Percentiles rank a stretch among this genome's conserved stretches.
These are phyloP conservation scores for Osmanthus fragrans DNA, from an alignment of 257 asterid genomes.

Conservation along the genomic window DNA sequence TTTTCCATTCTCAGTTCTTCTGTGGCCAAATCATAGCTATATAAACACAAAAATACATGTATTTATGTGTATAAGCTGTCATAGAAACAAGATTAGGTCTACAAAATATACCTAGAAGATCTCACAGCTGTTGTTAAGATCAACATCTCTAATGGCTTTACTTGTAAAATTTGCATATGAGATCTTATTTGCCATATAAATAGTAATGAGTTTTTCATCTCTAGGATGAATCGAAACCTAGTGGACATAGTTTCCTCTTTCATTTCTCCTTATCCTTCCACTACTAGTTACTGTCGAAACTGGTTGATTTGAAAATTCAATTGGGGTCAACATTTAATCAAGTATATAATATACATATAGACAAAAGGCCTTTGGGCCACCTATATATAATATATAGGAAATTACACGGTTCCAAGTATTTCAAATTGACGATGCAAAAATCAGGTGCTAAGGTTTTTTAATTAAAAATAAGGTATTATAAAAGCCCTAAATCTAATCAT, in stretches of 20 bases:
- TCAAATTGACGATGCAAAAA: too few relatives aligned
- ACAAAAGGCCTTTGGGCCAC: too few relatives aligned
- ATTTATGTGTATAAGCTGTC: not conserved
- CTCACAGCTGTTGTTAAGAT: conserved; percentile 94
- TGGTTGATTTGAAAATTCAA: too few relatives aligned
- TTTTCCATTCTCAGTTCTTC: too few relatives aligned
- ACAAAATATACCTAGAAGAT: conserved; percentile 71
- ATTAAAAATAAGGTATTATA: too few relatives aligned
- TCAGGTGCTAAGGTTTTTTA: too few relatives aligned
- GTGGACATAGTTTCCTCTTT: conserved; percentile 74
- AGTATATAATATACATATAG: too few relatives aligned
- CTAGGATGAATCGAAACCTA: conserved; percentile 76
- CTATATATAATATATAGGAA: too few relatives aligned
- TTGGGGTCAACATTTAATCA: too few relatives aligned
- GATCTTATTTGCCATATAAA: conserved; percentile 68
- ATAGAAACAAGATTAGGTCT: not conserved
- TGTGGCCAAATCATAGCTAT: too few relatives aligned
- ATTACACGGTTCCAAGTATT: too few relatives aligned
- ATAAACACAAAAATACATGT: not conserved
- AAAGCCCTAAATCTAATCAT: too few relatives aligned
- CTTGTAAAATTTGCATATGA: conserved; percentile 68
- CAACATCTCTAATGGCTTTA: conserved; percentile 84
- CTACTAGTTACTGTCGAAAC: conserved; percentile 1
- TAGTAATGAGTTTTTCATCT: conserved; percentile 12
- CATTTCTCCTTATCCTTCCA: conserved; percentile 51